Conservation (phyloP, 805 yeast species). For the Candida ascalaphidarum region DNA sequence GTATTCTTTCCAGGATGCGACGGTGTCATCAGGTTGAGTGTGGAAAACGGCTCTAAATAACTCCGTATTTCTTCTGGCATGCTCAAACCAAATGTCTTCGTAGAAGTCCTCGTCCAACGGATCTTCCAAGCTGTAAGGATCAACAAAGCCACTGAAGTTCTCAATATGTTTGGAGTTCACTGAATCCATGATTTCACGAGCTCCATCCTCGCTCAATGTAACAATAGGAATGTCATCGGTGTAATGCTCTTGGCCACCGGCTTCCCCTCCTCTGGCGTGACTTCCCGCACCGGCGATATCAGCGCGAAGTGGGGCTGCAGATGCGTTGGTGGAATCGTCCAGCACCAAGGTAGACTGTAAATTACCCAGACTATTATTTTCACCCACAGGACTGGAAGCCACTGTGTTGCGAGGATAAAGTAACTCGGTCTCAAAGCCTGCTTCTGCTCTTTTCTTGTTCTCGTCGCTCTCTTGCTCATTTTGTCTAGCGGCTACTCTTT, state of each 20-base stretch:
- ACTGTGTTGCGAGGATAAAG: too few species aligned
- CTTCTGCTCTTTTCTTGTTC: conserved; percentile 22
- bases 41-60: conserved; percentile 81
- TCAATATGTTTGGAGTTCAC: conserved; percentile 29
- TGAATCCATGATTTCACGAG: conserved; percentile 29
- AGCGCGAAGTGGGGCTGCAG: too few species aligned
- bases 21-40: conserved; percentile 90
- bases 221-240: conserved; percentile 26
- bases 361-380: too few species aligned
- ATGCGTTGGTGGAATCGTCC: too few species aligned
- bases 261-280: too few species aligned
- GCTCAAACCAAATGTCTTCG: conserved; percentile 77
- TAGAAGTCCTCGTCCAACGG: conserved; percentile 78
- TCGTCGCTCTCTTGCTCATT: conserved; percentile 31
- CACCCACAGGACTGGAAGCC: too few species aligned
- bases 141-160: conserved; percentile 46
- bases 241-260: too few species aligned
- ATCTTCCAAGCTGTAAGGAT: conserved; percentile 84
- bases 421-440: conserved; percentile 15
- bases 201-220: conserved; percentile 34
- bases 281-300: too few species aligned
- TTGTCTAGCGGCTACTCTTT: conserved; percentile 51
- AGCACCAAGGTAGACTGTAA: too few species aligned
- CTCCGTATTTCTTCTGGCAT: conserved; percentile 76
- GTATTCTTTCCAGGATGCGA: conserved; percentile 85